Base-by-base conservation (phyloP, 345 rosid genomes). In the Mercurialis annua region DNA sequence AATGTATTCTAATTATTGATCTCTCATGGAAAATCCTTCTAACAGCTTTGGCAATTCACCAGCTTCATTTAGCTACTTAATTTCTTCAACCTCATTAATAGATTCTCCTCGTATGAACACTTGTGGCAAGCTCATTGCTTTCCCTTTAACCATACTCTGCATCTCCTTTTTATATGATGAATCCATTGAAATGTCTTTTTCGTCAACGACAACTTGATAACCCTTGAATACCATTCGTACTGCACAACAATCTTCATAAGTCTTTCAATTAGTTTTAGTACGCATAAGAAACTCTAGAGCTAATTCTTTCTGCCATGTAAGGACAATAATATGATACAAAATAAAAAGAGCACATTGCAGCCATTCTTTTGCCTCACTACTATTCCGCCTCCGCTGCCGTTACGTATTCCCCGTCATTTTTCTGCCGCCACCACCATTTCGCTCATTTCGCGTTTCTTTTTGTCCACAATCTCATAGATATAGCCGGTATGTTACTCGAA, bases 221-320 rank as follows among this genome's bases (percentile, higher is more conserved):
- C 85, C 77, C 64, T 74, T 70, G 16, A 81, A 70, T 51, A 81
- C 78, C 78, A 67, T 72, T 50, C 78, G 66, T n/a, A 78, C 85
- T 8, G 78, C 64, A 57, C 73, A 72, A 38, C 85, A 78, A 58
- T 81, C 85, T 70, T 81, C 80, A 3, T 70, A 75, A 11, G 82
- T 78, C 64, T 76, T 78, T 67, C 85, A 63, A 21, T 75, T 76
- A 24, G 82, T 82, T 64, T 80, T 73, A 76, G 78, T 64, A 46
- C 79, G 71, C 4, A 97, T 90, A 64, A 86, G 87, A 67, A 87
- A 93, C 29, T 90, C 34, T 8, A 89, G 56, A 6, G 79, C n/a
- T n/a, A n/a, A n/a, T n/a, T n/a, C n/a, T n/a, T n/a, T n/a, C n/a
- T n/a, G n/a, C n/a, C n/a, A n/a, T n/a, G n/a, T n/a, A n/a, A n/a